A percentile compares a stretch with the other conserved stretches of the same genome.
These are phyloP conservation scores for Cryptomeria japonica DNA, from an alignment of 75 land plant genomes.

Conservation along the genomic window DNA sequence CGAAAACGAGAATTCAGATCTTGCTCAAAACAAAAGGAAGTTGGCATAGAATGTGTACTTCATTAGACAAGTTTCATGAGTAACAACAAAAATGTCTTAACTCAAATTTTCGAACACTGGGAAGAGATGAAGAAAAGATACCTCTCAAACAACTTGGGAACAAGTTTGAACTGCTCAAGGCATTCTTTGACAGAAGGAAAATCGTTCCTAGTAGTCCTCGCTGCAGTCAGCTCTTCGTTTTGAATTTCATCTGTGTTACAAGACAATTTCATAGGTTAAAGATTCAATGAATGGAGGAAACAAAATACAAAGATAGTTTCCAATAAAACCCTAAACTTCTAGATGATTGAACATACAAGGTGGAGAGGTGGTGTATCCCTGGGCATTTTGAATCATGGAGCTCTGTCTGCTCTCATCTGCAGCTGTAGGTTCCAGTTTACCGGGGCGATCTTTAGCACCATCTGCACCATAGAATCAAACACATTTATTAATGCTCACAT, in stretches of 20 bases:
- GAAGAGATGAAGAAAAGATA: not conserved
- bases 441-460: not conserved
- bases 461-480: not conserved
- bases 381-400: not conserved
- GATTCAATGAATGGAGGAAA: too few relatives aligned
- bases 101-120: not conserved
- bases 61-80: too few relatives aligned
- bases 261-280: not conserved
- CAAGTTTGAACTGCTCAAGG: not conserved
- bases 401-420: not conserved
- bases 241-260: not conserved
- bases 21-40: too few relatives aligned
- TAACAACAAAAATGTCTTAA: too few relatives aligned
- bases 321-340: not conserved
- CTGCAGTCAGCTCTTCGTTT: not conserved
- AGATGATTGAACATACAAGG: not conserved
- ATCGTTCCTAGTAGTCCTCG: not conserved
- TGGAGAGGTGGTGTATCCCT: not conserved
- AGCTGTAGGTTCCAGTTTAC: not conserved
- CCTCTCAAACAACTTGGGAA: not conserved
- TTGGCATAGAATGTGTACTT: too few relatives aligned
- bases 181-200: not conserved
- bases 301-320: too few relatives aligned
- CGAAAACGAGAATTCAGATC: too few relatives aligned
- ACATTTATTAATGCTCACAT: too few relatives aligned